Percentiles rank a stretch among this genome's conserved stretches.
Evolutionary conservation across 495 filamentous ascomycete species (phyloP).

Genomic region (Talaromyces borbonicus): DNA sequence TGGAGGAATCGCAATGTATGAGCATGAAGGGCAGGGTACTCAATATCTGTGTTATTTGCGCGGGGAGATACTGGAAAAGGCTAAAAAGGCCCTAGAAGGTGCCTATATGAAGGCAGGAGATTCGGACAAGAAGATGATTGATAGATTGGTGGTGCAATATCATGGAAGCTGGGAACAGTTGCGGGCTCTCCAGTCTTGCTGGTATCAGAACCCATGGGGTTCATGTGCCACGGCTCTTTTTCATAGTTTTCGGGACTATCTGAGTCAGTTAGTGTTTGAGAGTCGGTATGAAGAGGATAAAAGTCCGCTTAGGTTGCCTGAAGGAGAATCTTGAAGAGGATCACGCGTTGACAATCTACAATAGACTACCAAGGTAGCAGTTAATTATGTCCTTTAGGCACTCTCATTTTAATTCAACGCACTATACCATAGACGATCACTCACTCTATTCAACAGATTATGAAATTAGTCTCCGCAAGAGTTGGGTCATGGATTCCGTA

Average conservation of each 20-base stretch:
- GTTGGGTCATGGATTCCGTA: too few species aligned
- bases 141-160: background rate
- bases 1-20: background rate
- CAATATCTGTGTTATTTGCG: constrained; percentile 1
- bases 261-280: constrained; percentile 1
- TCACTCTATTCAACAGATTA: too few species aligned
- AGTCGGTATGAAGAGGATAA: constrained; percentile 6
- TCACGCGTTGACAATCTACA: too few species aligned
- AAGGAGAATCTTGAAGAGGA: background rate
- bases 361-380: too few species aligned
- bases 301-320: background rate
- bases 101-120: constrained; percentile 1
- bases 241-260: constrained; percentile 2
- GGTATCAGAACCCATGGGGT: constrained; percentile 3
- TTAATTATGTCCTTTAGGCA: too few species aligned
- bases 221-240: background rate
- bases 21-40: background rate
- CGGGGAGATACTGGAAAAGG: background rate
- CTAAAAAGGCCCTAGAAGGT: background rate
- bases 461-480: too few species aligned
- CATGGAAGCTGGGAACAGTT: constrained; percentile 5
- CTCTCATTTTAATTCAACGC: too few species aligned
- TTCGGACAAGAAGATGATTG: background rate
- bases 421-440: too few species aligned
- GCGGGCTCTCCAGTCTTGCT: background rate